phyloP scores from a whole-genome alignment of 1,284 basidiomycete genomes.

The Golubevia pallescens region DNA sequence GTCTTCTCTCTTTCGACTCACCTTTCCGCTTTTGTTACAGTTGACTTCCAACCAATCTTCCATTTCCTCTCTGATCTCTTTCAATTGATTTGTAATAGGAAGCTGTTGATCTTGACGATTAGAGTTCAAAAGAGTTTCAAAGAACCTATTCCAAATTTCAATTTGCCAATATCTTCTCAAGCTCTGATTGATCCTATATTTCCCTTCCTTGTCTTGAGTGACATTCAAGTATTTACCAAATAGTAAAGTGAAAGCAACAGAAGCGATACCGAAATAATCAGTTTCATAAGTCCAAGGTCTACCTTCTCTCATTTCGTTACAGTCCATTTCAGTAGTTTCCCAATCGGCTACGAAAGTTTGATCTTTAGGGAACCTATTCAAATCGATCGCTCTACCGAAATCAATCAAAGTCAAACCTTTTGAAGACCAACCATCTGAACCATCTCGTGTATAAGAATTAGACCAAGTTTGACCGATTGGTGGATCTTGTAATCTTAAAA shows the following conservation, averaged over 20 bases:
- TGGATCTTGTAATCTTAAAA: slow-evolving; percentile 81
- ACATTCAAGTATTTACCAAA: slow-evolving; percentile 82
- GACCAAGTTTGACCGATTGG: slow-evolving; percentile 76
- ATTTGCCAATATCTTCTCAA: slow-evolving; percentile 96
- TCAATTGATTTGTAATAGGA: no score
- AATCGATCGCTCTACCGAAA: slow-evolving; percentile 92
- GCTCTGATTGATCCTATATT: slow-evolving; percentile 71
- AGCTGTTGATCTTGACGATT: background rate
- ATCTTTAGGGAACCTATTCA: slow-evolving; percentile 75
- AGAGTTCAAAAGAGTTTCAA: slow-evolving; percentile 82
- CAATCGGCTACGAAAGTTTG: slow-evolving; percentile 88
- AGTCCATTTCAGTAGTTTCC: slow-evolving; percentile 80
- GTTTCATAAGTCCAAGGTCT: slow-evolving; percentile 89
- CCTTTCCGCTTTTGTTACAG: slow-evolving; percentile 77
- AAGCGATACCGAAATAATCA: slow-evolving; percentile 92
- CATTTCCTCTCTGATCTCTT: slow-evolving; percentile 75
- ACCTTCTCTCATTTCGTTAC: slow-evolving; percentile 83
- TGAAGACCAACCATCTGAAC: slow-evolving; percentile 80
- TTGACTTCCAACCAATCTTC: slow-evolving; percentile 79
- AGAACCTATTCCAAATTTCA: slow-evolving; percentile 82
- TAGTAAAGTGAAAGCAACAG: slow-evolving; percentile 91
- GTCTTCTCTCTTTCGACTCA: background rate
- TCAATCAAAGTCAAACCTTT: slow-evolving; percentile 94
- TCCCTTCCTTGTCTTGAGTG: slow-evolving; percentile 11
- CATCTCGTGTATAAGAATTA: slow-evolving; percentile 75